phyloP scores from a whole-genome alignment of 345 rosid genomes.

The Salix brachista region DNA sequence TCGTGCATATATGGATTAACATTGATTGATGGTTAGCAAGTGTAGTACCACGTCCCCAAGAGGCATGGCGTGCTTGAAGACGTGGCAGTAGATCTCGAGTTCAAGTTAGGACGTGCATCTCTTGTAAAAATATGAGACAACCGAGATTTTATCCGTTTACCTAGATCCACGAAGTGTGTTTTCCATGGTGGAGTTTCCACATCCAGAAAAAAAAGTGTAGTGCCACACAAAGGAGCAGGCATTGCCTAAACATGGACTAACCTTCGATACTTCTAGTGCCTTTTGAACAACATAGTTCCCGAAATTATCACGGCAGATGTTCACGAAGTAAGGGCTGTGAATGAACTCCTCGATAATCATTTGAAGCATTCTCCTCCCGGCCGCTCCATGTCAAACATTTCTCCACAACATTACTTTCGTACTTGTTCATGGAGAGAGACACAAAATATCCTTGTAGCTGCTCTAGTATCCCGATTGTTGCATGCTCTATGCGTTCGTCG shows the following conservation, averaged over 20 bases:
- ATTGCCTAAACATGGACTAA: not conserved
- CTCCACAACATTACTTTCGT: slow-evolving; percentile 50
- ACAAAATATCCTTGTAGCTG: slow-evolving; percentile 30
- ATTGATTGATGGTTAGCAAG: too few species aligned
- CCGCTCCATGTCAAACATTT: slow-evolving; percentile 26
- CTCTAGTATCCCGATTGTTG: slow-evolving; percentile 3
- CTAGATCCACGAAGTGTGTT: too few species aligned
- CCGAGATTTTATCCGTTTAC: too few species aligned
- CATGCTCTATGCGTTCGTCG: slow-evolving; percentile 1
- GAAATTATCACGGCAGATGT: slow-evolving; percentile 21
- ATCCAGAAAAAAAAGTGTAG: too few species aligned
- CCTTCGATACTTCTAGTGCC: slow-evolving; percentile 28
- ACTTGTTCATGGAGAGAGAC: slow-evolving; percentile 34
- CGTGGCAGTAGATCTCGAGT: too few species aligned
- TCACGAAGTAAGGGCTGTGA: not conserved
- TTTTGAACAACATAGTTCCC: slow-evolving; percentile 46
- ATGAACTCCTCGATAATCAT: slow-evolving; percentile 31
- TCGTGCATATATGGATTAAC: too few species aligned
- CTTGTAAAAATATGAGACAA: accelerated
- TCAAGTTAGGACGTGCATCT: accelerated
- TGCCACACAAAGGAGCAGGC: too few species aligned
- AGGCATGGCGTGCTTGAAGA: accelerated
- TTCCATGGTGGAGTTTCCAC: too few species aligned
- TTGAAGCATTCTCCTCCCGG: slow-evolving; percentile 2
- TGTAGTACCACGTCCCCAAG: too few species aligned